Base-by-base conservation (phyloP, 495 filamentous ascomycete species). In the Penicillium waksmanii region DNA sequence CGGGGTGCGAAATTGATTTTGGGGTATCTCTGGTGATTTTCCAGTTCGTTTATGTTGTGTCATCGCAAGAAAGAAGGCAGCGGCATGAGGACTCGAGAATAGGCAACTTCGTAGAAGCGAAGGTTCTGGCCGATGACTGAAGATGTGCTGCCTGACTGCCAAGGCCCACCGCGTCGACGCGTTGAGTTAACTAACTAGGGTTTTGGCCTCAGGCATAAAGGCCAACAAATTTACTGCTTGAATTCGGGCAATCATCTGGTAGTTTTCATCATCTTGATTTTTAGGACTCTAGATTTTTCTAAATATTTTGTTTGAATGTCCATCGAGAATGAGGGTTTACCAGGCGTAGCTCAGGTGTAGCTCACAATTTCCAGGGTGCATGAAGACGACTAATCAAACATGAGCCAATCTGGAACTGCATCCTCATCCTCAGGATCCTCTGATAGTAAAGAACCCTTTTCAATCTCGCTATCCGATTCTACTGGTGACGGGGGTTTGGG, bases 391-490 rank as follows among this genome's bases (percentile, higher is more conserved):
- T 19, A 56, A 35, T 57, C 46, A 48, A 38, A 78, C 71, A 80
- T 68, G 25, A 88, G 69, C 86, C 86, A 89, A 19, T 87, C 85
- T 13, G 86, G 85, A 48, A 88, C 83, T 1, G 85, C 86, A 66
- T 89, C 86, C 54, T 87, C 84, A 65, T 89, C 86, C 12, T 88
- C 86, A 0, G 86, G 86, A 58, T 89, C 86, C 53, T 88, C 77
- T 0, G 85, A 85, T 13, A 87, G 60, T 48, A 82, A 58, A 18
- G 78, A 80, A 0, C 73, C 76, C 27, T 73, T 73, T 38, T 83
- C 77, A 12, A 77, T 70, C 43, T 70, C 66, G 25, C 68, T 73
- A 21, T 75, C 73, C 33, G 70, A 71, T 7, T 66, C 69, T 34
- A 67, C 57, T 1, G 51, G 50, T 6, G 53, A 48, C 15, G 53